Conservation (phyloP, 2,329 filamentous ascomycete species). For the Trichophyton rubrum region DNA sequence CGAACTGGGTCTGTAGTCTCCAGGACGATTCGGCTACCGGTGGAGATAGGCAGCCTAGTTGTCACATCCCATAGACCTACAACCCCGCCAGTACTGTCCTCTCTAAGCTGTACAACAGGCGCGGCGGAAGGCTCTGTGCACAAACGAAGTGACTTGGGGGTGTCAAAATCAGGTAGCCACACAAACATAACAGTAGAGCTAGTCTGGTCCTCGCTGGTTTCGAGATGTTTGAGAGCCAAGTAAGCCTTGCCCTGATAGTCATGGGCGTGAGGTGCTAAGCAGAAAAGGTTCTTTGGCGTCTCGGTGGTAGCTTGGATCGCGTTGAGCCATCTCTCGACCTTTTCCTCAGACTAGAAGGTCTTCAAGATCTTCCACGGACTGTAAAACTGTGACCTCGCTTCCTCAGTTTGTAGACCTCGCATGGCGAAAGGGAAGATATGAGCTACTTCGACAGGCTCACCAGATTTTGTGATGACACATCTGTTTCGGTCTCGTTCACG, state of each 20-base stretch:
- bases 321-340: constrained; percentile 7
- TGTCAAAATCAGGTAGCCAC: constrained; percentile 6
- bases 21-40: background rate
- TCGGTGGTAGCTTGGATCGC: constrained; percentile 6
- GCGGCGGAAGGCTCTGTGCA: background rate
- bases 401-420: constrained; percentile 1
- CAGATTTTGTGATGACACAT: constrained; percentile 8
- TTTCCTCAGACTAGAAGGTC: constrained; percentile 8
- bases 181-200: constrained; percentile 6
- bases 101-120: background rate
- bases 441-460: constrained; percentile 5
- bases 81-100: background rate
- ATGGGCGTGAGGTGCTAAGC: constrained; percentile 5
- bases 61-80: constrained; percentile 3
- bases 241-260: constrained; percentile 3
- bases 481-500: background rate
- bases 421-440: constrained; percentile 10
- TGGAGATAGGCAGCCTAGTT: constrained; percentile 2
- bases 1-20: constrained; percentile 1
- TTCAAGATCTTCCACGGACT: constrained; percentile 9
- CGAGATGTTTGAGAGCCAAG: background rate
- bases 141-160: background rate
- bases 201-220: background rate
- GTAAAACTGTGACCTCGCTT: background rate
- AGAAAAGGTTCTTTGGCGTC: constrained; percentile 9